Evolutionary conservation across 2,329 filamentous ascomycete species (phyloP).

Genomic region (Drechslerella stenobrocha): DNA sequence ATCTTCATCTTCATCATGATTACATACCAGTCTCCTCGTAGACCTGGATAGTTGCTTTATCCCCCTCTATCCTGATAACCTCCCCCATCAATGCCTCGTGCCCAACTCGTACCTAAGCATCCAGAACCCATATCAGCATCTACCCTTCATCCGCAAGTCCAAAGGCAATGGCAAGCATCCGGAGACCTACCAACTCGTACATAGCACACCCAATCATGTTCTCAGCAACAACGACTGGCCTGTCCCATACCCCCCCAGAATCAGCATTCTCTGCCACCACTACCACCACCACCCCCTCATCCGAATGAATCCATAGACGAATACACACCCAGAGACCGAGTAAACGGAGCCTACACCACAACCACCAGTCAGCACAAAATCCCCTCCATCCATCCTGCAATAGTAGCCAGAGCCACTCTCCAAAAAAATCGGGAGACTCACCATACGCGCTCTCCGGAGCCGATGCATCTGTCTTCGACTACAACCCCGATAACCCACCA

Average conservation of each 20-base stretch:
- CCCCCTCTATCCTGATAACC: constrained; percentile 94
- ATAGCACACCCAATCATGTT: constrained; percentile 99
- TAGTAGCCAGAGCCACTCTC: neutral
- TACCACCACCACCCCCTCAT: too few relatives aligned
- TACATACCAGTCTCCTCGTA: constrained; percentile 93
- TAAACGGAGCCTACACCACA: constrained; percentile 64
- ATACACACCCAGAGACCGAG: constrained; percentile 66
- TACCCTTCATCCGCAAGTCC: neutral
- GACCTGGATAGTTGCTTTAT: constrained; percentile 96
- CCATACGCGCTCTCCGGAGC: constrained; percentile 64
- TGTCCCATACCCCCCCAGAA: constrained; percentile 54
- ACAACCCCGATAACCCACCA: neutral
- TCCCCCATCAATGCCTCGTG: constrained; percentile 91
- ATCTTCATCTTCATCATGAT: constrained; percentile 5
- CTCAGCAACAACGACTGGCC: constrained; percentile 93
- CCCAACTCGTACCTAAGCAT: constrained; percentile 79
- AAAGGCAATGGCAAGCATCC: neutral
- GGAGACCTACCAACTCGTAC: constrained; percentile 86
- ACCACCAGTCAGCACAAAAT: constrained; percentile 24
- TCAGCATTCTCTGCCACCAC: constrained; percentile 23
- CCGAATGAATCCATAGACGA: constrained; percentile 52
- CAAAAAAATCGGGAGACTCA: constrained; percentile 54
- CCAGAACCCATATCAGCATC: constrained; percentile 1
- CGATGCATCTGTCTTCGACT: constrained; percentile 56
- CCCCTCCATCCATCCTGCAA: neutral